Conservation (phyloP, 768 basidiomycete species). For the Mycena vitilis region DNA sequence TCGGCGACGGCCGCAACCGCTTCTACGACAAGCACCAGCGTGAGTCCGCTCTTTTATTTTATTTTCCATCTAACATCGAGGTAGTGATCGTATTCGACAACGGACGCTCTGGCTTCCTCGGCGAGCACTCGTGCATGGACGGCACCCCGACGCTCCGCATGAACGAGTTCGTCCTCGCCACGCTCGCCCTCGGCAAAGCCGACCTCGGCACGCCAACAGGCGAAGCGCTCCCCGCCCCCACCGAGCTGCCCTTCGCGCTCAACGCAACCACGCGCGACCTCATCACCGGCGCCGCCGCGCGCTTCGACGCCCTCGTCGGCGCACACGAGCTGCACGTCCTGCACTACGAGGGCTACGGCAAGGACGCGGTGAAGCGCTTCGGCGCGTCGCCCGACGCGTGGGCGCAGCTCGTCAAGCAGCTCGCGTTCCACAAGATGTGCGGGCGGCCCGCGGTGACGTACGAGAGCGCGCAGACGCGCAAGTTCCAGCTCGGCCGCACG, state of each 20-base stretch:
- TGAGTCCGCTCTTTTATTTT: conserved; percentile 51
- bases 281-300: conserved; percentile 68
- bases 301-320: conserved; percentile 81
- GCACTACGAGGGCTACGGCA: conserved; percentile 92
- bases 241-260: conserved; percentile 79
- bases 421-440: conserved; percentile 92
- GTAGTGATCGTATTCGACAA: conserved; percentile 94
- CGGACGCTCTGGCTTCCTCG: conserved; percentile 93
- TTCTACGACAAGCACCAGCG: conserved; percentile 98
- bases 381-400: conserved; percentile 93
- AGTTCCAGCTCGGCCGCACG: conserved; percentile 90
- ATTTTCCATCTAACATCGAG: conserved; percentile 15
- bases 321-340: conserved; percentile 86
- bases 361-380: conserved; percentile 83
- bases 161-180: conserved; percentile 92
- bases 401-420: conserved; percentile 95
- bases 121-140: conserved; percentile 91
- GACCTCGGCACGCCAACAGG: conserved; percentile 73
- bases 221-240: conserved; percentile 61
- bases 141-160: conserved; percentile 95
- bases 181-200: conserved; percentile 77
- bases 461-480: conserved; percentile 94
- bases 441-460: conserved; percentile 84
- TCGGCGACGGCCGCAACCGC: conserved; percentile 89
- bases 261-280: conserved; percentile 63